Base-by-base conservation (phyloP, 352 stramenopile species). In the Phytophthora sansomeana region DNA sequence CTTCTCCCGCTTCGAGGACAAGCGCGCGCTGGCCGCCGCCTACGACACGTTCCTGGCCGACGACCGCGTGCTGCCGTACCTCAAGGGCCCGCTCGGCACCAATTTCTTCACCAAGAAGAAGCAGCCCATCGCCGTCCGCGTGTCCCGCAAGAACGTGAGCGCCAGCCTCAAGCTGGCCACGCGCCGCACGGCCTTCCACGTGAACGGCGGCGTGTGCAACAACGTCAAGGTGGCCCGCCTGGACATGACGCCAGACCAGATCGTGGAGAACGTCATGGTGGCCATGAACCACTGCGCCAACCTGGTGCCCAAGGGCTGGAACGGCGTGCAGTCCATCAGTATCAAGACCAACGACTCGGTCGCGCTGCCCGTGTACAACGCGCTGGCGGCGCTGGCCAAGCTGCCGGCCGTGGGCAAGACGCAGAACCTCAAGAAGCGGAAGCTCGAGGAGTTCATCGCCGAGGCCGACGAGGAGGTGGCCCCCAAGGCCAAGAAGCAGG, bases 351-450 rank as follows among this genome's bases (percentile, higher is more conserved):
- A 70, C 26, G 76, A 93, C 32, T 97, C 89, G 61, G 75, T 97
- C 9, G 75, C 90, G n/a, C 70, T 98, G 47, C 95, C 93, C 26
- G 82, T 98, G 42, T 98, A 97, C 70, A 98, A 97, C 57, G 67
- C 83, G 19, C 73, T 93, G 28, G 69, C 84, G 13, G 50, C 81
- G 49, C 58, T 89, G 30, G 69, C 82, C 24, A 92, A 92, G 69
- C 67, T 93, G 32, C 85, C 85, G 44, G 65, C 80, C 5, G 70
- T 84, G 16, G 57, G 63, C 42, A 91, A 86, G 67, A 81, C 72
- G 24, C 62, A 76, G 17, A 77, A 75, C 46, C 62, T 87, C 24
- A 79, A 78, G 50, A 91, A 93, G 73, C 81, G 85, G 46, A 90
- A 90, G 66, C 74, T 87, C 1, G 80, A 89, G 42, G 81, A 86